Percentiles rank a stretch among this genome's conserved stretches.
These are phyloP conservation scores for Fonsecaea pugnacius DNA, from an alignment of 2,329 filamentous ascomycete genomes.

Conservation along the genomic window DNA sequence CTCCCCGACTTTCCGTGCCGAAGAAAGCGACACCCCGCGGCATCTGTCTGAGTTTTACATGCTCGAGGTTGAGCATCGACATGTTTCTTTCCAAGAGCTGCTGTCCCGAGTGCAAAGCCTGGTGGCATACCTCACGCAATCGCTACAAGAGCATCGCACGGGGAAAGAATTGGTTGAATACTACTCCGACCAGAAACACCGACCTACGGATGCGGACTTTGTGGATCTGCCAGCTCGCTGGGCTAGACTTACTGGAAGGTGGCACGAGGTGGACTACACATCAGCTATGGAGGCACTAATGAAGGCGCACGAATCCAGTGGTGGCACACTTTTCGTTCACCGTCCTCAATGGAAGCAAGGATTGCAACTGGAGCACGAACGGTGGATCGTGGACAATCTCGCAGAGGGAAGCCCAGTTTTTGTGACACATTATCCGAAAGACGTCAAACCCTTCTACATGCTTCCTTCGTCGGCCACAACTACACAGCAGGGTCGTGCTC, in stretches of 20 bases:
- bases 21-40: slow-evolving; percentile 87
- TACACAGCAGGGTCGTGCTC: slow-evolving; percentile 1
- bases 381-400: slow-evolving; percentile 73
- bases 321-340: slow-evolving; percentile 64
- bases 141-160: slow-evolving; percentile 40
- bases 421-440: slow-evolving; percentile 87
- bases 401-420: slow-evolving; percentile 75
- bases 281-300: slow-evolving; percentile 73
- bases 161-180: slow-evolving; percentile 60
- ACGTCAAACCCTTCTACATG: slow-evolving; percentile 94
- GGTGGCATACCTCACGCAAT: slow-evolving; percentile 54
- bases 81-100: slow-evolving; percentile 71
- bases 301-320: slow-evolving; percentile 56
- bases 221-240: slow-evolving; percentile 62
- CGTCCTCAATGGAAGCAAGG: slow-evolving; percentile 72
- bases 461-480: slow-evolving; percentile 52
- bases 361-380: slow-evolving; percentile 90
- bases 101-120: slow-evolving; percentile 82
- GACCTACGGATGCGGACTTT: slow-evolving; percentile 21
- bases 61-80: slow-evolving; percentile 84
- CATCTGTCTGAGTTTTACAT: slow-evolving; percentile 99
- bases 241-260: slow-evolving; percentile 67
- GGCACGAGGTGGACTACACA: slow-evolving; percentile 83
- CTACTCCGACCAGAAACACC: slow-evolving; percentile 33
- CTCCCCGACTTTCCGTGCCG: slow-evolving; percentile 90